Evolutionary conservation across 164 flowering plant species (phyloP), one percentile per base, ranked within the genome.

Genomic region (Brasenia schreberi): DNA sequence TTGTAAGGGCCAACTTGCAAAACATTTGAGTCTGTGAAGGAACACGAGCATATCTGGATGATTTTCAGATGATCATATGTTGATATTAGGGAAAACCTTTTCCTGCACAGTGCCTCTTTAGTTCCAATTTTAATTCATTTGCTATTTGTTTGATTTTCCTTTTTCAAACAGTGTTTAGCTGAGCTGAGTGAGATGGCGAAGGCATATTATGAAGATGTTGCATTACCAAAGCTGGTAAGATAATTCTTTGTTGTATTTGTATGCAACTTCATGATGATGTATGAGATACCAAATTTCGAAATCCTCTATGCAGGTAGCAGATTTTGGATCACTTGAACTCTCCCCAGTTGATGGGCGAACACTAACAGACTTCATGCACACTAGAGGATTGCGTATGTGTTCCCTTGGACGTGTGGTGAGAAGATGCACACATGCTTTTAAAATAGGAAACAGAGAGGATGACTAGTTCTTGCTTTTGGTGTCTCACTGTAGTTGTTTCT

Each of bases 281-380:
- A 49, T 49, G 12, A 9, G 16, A 16, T 6, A 49, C 10, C 4
- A 49, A 49, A 49, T 5, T 49, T 14, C 9, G 56, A 49, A 5
- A 49, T 9, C 56, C 10, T 49, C 10, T 49, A 14, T 7, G 16
- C 77, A 92, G 98, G 93, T 90, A 42, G 77, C 96, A 74, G 97
- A 92, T 72, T 92, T 92, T 77, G 96, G 87, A 67, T 92, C 96
- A 23, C 93, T 92, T 63, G 98, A 90, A 74, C 92, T 92, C 67
- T 92, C 98, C 66, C 96, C 98, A 12, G 96, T 92, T 67, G 98
- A 92, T 82, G 98, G 98, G n/a, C 92, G 90, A 73, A 92, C 96
- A 2, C 79, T 92, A 33, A 88, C 98, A 2, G 97, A 92, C 67
- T 92, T 92, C 77, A 90, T 92, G 98, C 98, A 92, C 77, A 73